phyloP scores from a whole-genome alignment of 139 green algal species.

The Coelastrella sp. region DNA sequence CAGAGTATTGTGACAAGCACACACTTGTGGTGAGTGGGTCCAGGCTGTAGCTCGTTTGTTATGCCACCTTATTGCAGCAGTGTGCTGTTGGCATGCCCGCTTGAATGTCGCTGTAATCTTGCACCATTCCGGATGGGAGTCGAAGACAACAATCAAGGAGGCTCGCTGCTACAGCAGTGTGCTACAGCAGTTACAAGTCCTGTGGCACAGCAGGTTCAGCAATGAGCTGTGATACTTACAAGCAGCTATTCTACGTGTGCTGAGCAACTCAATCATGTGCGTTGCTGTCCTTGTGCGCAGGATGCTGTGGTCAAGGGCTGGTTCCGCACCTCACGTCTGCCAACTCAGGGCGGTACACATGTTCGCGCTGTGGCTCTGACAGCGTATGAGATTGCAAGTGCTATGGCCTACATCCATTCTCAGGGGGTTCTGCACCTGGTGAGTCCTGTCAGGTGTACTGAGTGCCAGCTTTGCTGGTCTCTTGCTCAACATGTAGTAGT shows the following conservation, averaged over 20 bases:
- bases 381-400: slow-evolving; percentile 54
- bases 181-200: not conserved
- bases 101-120: too few relatives aligned
- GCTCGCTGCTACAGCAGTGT: too few relatives aligned
- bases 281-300: not conserved
- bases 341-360: slow-evolving; percentile 40
- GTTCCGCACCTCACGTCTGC: slow-evolving; percentile 25
- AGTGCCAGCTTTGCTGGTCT: too few relatives aligned
- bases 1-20: slow-evolving; percentile 43
- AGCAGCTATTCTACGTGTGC: too few relatives aligned
- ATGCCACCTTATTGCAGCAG: too few relatives aligned
- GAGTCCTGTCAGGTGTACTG: not conserved
- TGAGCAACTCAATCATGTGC: not conserved
- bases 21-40: slow-evolving; percentile 36
- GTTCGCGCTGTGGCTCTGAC: slow-evolving; percentile 38
- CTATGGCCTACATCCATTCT: slow-evolving; percentile 65
- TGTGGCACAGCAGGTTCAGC: not conserved
- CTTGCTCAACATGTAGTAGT: too few relatives aligned
- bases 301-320: slow-evolving; percentile 53
- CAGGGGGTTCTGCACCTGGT: slow-evolving; percentile 58
- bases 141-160: not conserved
- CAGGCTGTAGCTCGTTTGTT: too few relatives aligned
- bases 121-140: too few relatives aligned
- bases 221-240: too few relatives aligned
- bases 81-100: too few relatives aligned